Conservation (phyloP, 2,329 filamentous ascomycete species). For the Zymoseptoria brevis region DNA sequence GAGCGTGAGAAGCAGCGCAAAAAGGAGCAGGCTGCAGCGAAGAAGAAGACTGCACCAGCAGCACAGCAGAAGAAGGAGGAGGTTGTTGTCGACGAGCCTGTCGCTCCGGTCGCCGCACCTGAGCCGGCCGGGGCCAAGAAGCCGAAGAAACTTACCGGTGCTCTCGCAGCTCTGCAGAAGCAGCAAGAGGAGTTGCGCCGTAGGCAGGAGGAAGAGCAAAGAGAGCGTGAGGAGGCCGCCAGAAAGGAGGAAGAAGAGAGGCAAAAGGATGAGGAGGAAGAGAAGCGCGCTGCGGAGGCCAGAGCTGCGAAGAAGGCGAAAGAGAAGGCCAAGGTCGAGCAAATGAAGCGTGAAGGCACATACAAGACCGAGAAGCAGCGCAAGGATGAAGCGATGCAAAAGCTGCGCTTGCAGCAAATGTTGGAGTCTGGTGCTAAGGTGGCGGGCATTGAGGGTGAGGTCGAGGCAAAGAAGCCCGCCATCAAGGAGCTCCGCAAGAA, state of each 20-base stretch:
- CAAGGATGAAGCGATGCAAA: slow-evolving; percentile 70
- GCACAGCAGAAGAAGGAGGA: slow-evolving; percentile 22
- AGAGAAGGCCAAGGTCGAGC: slow-evolving; percentile 78
- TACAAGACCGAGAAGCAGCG: slow-evolving; percentile 80
- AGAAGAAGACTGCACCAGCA: slow-evolving; percentile 61
- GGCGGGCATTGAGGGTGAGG: slow-evolving; percentile 51
- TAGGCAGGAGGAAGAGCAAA: slow-evolving; percentile 56
- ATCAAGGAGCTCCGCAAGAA: slow-evolving; percentile 68
- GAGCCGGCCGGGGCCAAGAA: slow-evolving; percentile 51
- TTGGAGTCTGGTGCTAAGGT: slow-evolving; percentile 62
- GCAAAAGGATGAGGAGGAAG: slow-evolving; percentile 60
- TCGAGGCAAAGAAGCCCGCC: slow-evolving; percentile 78
- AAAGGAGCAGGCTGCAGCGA: slow-evolving; percentile 85
- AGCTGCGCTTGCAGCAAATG: slow-evolving; percentile 79
- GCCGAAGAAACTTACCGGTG: slow-evolving; percentile 80
- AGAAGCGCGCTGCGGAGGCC: slow-evolving; percentile 61
- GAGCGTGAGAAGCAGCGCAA: slow-evolving; percentile 97
- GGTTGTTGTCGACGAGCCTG: slow-evolving; percentile 34
- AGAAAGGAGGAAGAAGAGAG: slow-evolving; percentile 59
- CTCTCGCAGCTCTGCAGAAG: slow-evolving; percentile 65
- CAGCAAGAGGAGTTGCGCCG: slow-evolving; percentile 71
- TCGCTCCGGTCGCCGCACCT: slow-evolving; percentile 43
- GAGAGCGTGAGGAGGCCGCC: slow-evolving; percentile 52
- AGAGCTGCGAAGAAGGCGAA: slow-evolving; percentile 74
- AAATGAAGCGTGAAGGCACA: slow-evolving; percentile 81